Base-by-base conservation (phyloP, 805 yeast species). In the Myxozyma nipponensis region DNA sequence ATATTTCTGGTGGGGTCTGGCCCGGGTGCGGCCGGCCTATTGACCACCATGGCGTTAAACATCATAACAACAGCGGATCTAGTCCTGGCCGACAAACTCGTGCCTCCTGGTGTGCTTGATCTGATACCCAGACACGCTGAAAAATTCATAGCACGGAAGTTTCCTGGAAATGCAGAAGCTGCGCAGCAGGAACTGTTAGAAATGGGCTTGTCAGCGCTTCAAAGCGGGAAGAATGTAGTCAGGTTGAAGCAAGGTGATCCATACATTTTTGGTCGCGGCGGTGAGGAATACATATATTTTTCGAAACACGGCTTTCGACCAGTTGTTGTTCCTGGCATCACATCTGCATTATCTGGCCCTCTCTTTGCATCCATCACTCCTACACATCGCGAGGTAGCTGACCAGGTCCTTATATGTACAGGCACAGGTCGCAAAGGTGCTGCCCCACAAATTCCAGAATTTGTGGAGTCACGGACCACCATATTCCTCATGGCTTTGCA, bases 211-310 rank as follows among this genome's bases (percentile, higher is more conserved):
- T 76, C 75, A 30, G 83, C 82, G 0, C 66, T 88, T 23, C 57
- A 72, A 24, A 67, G 74, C 45, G 96, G 96, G 15, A 75, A 79
- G 61, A 80, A 79, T 49, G 96, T 91, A 1, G 95, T 91, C 2
- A 74, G 98, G 51, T 75, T 91, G 59, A 91, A 91, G 67, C 98
- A 91, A 69, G 98, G 98, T 30, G 98, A 91, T 66, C 98, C 98
- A 7, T 91, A 88, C 67, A 86, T 91, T 28, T 91, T 87, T 66
- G 98, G 98, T 2, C 79, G 98, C 56, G 98, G 98, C 39, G 96
- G 96, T 37, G 98, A 91, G 69, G 98, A 91, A 63, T 86, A 67
- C 65, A 61, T 78, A 7, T 90, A 73, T 64, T 91, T 91, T 67
- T 62, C 74, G 25, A 61, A 72, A 21, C 77, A 83, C 60, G 96